phyloP scores from a whole-genome alignment of 768 basidiomycete species.

The Amanita fuliginea region DNA sequence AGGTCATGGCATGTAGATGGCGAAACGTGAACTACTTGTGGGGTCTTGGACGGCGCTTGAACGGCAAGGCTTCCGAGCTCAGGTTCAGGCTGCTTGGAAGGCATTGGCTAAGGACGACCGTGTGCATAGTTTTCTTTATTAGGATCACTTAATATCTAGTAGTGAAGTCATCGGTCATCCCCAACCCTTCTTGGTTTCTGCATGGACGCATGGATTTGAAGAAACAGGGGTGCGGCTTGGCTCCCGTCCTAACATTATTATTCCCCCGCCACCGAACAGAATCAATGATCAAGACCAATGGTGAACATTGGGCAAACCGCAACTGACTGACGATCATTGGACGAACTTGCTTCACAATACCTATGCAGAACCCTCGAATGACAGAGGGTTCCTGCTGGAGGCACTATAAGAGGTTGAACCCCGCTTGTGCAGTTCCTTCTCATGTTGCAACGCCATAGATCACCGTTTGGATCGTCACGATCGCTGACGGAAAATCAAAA shows the following conservation, averaged over 20 bases:
- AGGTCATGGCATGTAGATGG: conserved; percentile 64
- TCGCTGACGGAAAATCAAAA: background rate
- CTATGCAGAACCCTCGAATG: background rate
- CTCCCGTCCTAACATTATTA: conserved; percentile 45
- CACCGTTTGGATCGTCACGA: conserved; percentile 1
- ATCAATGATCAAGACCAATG: background rate
- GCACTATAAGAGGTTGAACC: background rate
- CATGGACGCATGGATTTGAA: conserved; percentile 23
- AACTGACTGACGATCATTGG: background rate
- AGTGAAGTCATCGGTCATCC: too few species aligned
- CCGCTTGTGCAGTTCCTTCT: background rate
- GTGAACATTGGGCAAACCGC: conserved; percentile 30
- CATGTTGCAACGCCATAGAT: background rate
- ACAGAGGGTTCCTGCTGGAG: background rate
- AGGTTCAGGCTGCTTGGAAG: conserved; percentile 32
- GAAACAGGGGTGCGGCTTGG: conserved; percentile 41
- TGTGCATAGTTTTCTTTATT: background rate
- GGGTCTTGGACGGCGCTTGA: conserved; percentile 47
- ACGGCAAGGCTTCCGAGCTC: conserved; percentile 57
- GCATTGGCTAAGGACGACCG: conserved; percentile 17
- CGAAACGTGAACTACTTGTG: conserved; percentile 64
- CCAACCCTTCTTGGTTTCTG: background rate
- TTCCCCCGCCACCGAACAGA: too few species aligned
- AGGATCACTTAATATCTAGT: background rate
- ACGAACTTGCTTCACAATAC: background rate